phyloP scores from a whole-genome alignment of 116 monocot genomes.

The Phalaenopsis hybrid region DNA sequence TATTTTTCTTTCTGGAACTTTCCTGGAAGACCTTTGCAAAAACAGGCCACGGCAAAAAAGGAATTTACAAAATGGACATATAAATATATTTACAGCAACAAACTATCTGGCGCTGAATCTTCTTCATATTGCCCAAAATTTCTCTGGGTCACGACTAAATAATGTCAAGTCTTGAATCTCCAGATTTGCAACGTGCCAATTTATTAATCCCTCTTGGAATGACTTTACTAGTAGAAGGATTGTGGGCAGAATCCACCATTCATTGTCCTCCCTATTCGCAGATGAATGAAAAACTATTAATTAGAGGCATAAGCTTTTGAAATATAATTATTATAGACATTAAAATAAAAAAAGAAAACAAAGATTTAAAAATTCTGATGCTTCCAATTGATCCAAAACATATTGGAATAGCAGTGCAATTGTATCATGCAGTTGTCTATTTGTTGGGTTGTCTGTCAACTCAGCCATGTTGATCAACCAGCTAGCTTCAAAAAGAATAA shows the following conservation, averaged over 20 bases:
- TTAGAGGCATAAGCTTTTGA: no score
- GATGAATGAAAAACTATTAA: no score
- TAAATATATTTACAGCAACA: background rate
- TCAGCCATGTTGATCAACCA: no score
- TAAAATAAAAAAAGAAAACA: no score
- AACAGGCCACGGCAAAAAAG: background rate
- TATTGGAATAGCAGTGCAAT: no score
- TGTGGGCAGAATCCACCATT: constrained; percentile 74
- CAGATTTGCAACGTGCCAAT: constrained; percentile 76
- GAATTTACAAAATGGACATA: background rate
- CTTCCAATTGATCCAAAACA: no score
- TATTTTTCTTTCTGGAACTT: background rate
- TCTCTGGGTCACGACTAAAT: constrained; percentile 47
- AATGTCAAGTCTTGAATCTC: constrained; percentile 67
- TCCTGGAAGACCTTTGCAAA: background rate
- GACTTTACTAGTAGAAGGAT: constrained; percentile 48
- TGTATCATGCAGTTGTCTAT: no score
- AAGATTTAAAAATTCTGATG: no score
- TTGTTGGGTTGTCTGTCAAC: no score
- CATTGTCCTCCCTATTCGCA: constrained; percentile 49
- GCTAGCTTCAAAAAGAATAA: no score
- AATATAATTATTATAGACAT: no score
- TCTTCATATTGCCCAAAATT: constrained; percentile 46
- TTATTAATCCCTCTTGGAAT: constrained; percentile 57
- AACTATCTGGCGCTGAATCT: background rate